Evolutionary conservation across 2,329 filamentous ascomycete genomes (phyloP).

Genomic region (Aureobasidium sp.): DNA sequence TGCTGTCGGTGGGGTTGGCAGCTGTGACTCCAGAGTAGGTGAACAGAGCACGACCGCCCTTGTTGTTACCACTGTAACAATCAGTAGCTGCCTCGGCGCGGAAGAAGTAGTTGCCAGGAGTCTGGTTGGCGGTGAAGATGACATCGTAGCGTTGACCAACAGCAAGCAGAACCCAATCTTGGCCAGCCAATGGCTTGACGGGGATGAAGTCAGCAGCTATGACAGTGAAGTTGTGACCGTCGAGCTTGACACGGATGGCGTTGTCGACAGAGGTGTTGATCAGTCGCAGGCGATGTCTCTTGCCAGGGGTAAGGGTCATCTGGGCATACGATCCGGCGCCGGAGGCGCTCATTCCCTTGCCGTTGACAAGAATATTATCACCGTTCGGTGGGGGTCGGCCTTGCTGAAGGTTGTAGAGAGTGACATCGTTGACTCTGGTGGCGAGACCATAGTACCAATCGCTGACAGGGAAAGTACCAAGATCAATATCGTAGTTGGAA

Average conservation of each 20-base stretch:
- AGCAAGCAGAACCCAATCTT: slow-evolving; percentile 31
- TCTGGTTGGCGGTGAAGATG: slow-evolving; percentile 39
- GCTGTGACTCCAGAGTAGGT: slow-evolving; percentile 24
- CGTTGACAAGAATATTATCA: slow-evolving; percentile 40
- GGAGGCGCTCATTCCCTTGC: slow-evolving; percentile 32
- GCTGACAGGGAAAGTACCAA: slow-evolving; percentile 25
- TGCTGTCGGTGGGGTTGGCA: slow-evolving; percentile 21
- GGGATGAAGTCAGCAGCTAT: slow-evolving; percentile 34
- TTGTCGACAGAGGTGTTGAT: slow-evolving; percentile 42
- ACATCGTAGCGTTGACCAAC: slow-evolving; percentile 44
- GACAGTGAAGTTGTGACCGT: slow-evolving; percentile 29
- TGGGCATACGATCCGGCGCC: slow-evolving; percentile 22
- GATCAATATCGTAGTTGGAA: slow-evolving; percentile 33
- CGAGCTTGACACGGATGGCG: slow-evolving; percentile 35
- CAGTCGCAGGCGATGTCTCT: slow-evolving; percentile 38
- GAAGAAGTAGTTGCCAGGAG: slow-evolving; percentile 40
- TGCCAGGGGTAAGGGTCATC: slow-evolving; percentile 26
- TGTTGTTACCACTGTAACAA: slow-evolving; percentile 30
- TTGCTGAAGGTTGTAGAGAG: slow-evolving; percentile 26
- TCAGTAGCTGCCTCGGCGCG: slow-evolving; percentile 32
- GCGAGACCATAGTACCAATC: slow-evolving; percentile 27
- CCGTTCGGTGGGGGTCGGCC: slow-evolving; percentile 26
- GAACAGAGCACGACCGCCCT: slow-evolving; percentile 32
- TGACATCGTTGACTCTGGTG: slow-evolving; percentile 25
- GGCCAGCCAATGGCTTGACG: slow-evolving; percentile 20